Conservation (phyloP, 2,329 filamentous ascomycete species). For the Drechslera avenae region DNA sequence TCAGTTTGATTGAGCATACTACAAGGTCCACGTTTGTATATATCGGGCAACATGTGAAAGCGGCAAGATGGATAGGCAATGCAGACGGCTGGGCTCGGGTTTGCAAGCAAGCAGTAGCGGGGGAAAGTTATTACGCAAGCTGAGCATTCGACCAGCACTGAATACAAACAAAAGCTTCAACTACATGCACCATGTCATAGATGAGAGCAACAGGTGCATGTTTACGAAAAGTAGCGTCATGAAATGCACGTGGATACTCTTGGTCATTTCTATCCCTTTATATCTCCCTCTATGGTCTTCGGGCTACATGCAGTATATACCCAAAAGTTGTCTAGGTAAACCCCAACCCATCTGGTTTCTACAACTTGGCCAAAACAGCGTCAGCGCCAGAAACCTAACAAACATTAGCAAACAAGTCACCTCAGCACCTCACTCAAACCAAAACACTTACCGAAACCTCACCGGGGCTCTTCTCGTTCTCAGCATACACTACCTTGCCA, state of each 20-base stretch:
- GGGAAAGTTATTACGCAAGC: slow-evolving; percentile 11
- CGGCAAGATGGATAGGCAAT: not conserved
- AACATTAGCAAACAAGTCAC: slow-evolving; percentile 23
- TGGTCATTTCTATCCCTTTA: slow-evolving; percentile 1
- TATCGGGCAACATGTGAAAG: not conserved
- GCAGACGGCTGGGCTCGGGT: not conserved
- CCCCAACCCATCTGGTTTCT: not conserved
- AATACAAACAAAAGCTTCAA: slow-evolving; percentile 15
- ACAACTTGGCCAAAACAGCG: slow-evolving; percentile 56
- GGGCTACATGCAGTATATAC: not conserved
- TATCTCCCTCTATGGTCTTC: not conserved
- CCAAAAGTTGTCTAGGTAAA: not conserved
- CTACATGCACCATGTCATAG: not conserved
- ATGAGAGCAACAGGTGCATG: not conserved
- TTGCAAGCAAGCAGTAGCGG: slow-evolving; percentile 4
- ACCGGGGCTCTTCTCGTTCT: slow-evolving; percentile 66
- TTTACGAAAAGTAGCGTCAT: not conserved
- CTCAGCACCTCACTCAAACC: not conserved
- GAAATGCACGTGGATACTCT: not conserved
- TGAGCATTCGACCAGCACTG: slow-evolving; percentile 19
- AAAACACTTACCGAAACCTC: slow-evolving; percentile 51
- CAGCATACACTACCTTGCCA: slow-evolving; percentile 81
- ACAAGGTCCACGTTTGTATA: slow-evolving; percentile 16
- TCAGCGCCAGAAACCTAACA: slow-evolving; percentile 56
- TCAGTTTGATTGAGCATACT: slow-evolving; percentile 32